phyloP scores from a whole-genome alignment of 352 stramenopile species.

The Phytopythium kandeliae region DNA sequence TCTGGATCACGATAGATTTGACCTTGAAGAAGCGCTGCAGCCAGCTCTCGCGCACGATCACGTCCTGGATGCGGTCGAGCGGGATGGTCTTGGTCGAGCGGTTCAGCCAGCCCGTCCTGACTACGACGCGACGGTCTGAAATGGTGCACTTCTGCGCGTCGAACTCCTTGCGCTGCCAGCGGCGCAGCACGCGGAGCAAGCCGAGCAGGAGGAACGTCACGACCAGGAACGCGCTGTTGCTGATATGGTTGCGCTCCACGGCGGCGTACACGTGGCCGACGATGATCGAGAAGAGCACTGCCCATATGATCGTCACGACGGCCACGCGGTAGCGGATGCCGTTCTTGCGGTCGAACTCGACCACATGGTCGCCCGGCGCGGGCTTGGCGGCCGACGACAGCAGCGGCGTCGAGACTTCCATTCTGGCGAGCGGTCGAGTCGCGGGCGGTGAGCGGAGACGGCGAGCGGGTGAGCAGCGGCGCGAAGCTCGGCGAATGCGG shows the following conservation, averaged over 20 bases:
- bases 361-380: conserved; percentile 5
- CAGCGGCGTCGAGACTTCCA: conserved; percentile 4
- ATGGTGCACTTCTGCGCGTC: conserved; percentile 28
- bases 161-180: conserved; percentile 21
- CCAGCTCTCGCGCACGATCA: conserved; percentile 33
- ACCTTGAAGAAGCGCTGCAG: conserved; percentile 29
- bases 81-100: conserved; percentile 35
- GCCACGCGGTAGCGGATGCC: conserved; percentile 13
- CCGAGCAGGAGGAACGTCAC: conserved; percentile 1
- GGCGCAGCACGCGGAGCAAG: not conserved
- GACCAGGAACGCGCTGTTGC: not conserved
- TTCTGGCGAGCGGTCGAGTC: no score
- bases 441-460: no score
- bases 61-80: conserved; percentile 40
- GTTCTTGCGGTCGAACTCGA: conserved; percentile 18
- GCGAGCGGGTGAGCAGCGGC: not conserved
- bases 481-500: not conserved
- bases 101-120: conserved; percentile 33
- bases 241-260: not conserved
- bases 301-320: conserved; percentile 1
- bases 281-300: conserved; percentile 5
- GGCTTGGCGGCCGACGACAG: not conserved
- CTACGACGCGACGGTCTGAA: conserved; percentile 29
- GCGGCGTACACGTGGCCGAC: conserved; percentile 5
- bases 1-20: conserved; percentile 37